Percentiles rank a stretch among this genome's conserved stretches.
phyloP scores from a whole-genome alignment of 805 yeast genomes.

The Myxozyma monticola region DNA sequence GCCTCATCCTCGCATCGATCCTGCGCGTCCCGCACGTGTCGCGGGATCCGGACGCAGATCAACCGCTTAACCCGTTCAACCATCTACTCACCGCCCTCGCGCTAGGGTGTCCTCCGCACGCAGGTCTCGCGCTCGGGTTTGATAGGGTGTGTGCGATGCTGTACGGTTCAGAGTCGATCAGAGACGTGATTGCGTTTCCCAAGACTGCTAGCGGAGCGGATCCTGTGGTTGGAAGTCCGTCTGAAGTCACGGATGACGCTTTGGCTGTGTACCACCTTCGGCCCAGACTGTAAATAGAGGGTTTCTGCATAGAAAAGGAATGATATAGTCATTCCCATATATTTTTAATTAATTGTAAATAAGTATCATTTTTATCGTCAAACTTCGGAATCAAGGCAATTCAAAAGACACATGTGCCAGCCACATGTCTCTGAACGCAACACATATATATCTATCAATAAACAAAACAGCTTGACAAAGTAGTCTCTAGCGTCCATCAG shows the following conservation, averaged over 20 bases:
- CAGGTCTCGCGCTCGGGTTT: slow-evolving; percentile 93
- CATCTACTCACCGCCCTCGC: slow-evolving; percentile 79
- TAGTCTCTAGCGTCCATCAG: neutral
- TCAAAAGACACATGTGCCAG: no score
- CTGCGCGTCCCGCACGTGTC: slow-evolving; percentile 48
- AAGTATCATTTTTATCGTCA: neutral
- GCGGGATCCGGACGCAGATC: slow-evolving; percentile 4
- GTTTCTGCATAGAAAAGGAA: neutral
- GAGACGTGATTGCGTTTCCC: slow-evolving; percentile 96
- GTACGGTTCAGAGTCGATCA: slow-evolving; percentile 68
- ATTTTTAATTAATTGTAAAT: no score
- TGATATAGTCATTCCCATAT: neutral
- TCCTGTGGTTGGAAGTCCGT: slow-evolving; percentile 84
- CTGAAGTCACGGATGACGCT: slow-evolving; percentile 52
- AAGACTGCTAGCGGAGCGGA: slow-evolving; percentile 87
- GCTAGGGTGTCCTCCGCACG: slow-evolving; percentile 98
- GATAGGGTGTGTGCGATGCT: slow-evolving; percentile 92
- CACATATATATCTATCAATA: no score
- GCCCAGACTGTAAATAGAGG: neutral
- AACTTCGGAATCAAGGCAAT: no score
- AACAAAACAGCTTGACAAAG: neutral
- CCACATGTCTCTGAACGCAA: no score
- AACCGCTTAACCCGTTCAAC: slow-evolving; percentile 62
- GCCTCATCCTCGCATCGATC: slow-evolving; percentile 64
- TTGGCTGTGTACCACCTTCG: slow-evolving; percentile 51